Evolutionary conservation across 345 rosid genomes (phyloP), one percentile per base, ranked within the genome.

Genomic region (Sonneratia caseolaris): DNA sequence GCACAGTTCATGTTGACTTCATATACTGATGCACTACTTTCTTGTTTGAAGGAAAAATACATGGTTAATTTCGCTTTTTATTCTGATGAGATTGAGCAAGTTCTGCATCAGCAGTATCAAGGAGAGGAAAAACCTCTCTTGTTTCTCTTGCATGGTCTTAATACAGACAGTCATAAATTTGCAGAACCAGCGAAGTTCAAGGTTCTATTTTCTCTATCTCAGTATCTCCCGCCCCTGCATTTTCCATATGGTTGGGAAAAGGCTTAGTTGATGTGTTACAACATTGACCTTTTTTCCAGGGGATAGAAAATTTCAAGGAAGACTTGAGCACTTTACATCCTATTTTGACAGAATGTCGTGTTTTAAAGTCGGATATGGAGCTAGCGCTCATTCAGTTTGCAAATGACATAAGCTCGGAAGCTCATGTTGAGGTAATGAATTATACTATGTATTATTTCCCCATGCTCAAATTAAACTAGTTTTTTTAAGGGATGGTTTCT

Each of bases 401-500:
- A 59, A 91, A 91, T 80, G 94, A 88, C 74, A 93, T 93, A 76
- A 93, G 98, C 80, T 93, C 98, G 37, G 98, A 93, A 82, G 98
- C 97, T 78, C 98, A 91, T 76, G 80, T 91, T 36, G 88, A 93
- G 98, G 98, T 93, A 74, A 71, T 32, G 9, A 27, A 68, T 69
- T 69, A 24, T 22, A 36, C 11, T 61, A 40, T 32, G 5, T 2
- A 64, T 37, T 64, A 37, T 15, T 36, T 21, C 13, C 27, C 15
- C 36, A 45, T 47, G 37, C 64, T 71, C 24, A 43, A 27, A 59
- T 35, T 70, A 24, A 32, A 70, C 32, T 70, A 57, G 19, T 70
- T 22, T 42, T 0, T 70, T 24, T 53, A 37, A 37, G 27, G 47
- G 72, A 53, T 5, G 45, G 35, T 18, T 36, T 32, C 2, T 51